These are phyloP conservation scores for Calvatia gigantea DNA, from an alignment of 768 basidiomycete genomes.

Conservation along the genomic window DNA sequence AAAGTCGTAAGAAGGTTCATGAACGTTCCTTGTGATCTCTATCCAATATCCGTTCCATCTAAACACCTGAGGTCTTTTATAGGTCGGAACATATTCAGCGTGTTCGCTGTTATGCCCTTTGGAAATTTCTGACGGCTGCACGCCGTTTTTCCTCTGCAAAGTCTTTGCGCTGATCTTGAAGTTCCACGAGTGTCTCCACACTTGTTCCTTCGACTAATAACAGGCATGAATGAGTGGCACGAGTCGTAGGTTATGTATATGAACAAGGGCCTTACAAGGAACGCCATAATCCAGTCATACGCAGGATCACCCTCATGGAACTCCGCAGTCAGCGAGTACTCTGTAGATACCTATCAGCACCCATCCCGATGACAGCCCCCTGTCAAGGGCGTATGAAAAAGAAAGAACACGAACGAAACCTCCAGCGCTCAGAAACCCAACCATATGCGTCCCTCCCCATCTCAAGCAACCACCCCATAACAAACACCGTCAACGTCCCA, in stretches of 20 bases:
- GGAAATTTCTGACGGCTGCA: slow-evolving; percentile 21
- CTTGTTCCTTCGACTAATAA: slow-evolving; percentile 36
- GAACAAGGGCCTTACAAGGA: slow-evolving; percentile 27
- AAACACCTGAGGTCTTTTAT: slow-evolving; percentile 37
- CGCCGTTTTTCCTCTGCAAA: slow-evolving; percentile 37
- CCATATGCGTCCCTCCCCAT: slow-evolving; percentile 8
- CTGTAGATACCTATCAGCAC: slow-evolving; percentile 17
- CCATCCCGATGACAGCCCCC: not conserved
- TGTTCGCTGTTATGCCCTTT: slow-evolving; percentile 20
- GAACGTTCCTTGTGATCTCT: slow-evolving; percentile 27
- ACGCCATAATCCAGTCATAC: slow-evolving; percentile 40
- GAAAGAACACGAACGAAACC: slow-evolving; percentile 22
- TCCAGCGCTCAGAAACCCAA: slow-evolving; percentile 32
- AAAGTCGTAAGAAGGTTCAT: slow-evolving; percentile 9
- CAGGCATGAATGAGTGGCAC: not conserved
- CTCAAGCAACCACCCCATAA: slow-evolving; percentile 12
- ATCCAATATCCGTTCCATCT: slow-evolving; percentile 42
- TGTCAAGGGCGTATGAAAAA: not conserved
- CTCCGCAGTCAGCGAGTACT: slow-evolving; percentile 34
- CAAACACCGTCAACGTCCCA: slow-evolving; percentile 6
- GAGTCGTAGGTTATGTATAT: not conserved
- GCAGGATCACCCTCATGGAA: slow-evolving; percentile 37
- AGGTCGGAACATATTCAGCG: slow-evolving; percentile 41
- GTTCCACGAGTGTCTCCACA: slow-evolving; percentile 38
- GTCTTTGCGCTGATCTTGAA: slow-evolving; percentile 38